A percentile compares a stretch with the other conserved stretches of the same genome.
These are phyloP conservation scores for Amanita phalloides DNA, from an alignment of 768 basidiomycete species.

Conservation along the genomic window DNA sequence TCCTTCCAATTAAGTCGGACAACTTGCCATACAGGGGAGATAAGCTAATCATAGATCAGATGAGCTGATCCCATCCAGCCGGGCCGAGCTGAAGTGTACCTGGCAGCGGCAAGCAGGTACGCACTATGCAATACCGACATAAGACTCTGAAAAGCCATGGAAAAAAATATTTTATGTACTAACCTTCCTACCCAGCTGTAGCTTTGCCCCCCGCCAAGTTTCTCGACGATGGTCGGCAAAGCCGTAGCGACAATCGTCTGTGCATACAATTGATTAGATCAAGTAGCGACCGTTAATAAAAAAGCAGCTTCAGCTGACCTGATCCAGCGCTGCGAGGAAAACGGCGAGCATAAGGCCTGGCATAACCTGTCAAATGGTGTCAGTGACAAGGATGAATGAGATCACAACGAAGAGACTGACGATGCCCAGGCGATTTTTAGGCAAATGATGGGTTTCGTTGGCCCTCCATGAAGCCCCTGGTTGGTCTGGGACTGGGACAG, in stretches of 20 bases:
- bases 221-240: slow-evolving; percentile 60
- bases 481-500: slow-evolving; percentile 13
- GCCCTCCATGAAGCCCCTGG: slow-evolving; percentile 46
- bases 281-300: background rate
- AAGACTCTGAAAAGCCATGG: background rate
- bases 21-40: slow-evolving; percentile 73
- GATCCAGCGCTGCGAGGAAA: slow-evolving; percentile 49
- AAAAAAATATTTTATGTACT: slow-evolving; percentile 7
- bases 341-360: slow-evolving; percentile 32
- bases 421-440: slow-evolving; percentile 38
- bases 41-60: slow-evolving; percentile 23
- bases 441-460: slow-evolving; percentile 44
- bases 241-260: slow-evolving; percentile 67
- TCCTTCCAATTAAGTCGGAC: slow-evolving; percentile 49
- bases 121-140: slow-evolving; percentile 32
- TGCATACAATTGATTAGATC: background rate
- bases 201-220: slow-evolving; percentile 48
- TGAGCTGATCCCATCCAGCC: background rate
- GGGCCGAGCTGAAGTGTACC: slow-evolving; percentile 14
- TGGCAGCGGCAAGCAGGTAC: slow-evolving; percentile 60
- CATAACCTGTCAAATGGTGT: slow-evolving; percentile 26
- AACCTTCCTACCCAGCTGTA: slow-evolving; percentile 70
- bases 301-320: slow-evolving; percentile 24
- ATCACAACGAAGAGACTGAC: slow-evolving; percentile 18
- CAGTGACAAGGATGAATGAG: background rate